phyloP scores from a whole-genome alignment of 768 basidiomycete species.

The Lanmaoa pseudosensibilis region DNA sequence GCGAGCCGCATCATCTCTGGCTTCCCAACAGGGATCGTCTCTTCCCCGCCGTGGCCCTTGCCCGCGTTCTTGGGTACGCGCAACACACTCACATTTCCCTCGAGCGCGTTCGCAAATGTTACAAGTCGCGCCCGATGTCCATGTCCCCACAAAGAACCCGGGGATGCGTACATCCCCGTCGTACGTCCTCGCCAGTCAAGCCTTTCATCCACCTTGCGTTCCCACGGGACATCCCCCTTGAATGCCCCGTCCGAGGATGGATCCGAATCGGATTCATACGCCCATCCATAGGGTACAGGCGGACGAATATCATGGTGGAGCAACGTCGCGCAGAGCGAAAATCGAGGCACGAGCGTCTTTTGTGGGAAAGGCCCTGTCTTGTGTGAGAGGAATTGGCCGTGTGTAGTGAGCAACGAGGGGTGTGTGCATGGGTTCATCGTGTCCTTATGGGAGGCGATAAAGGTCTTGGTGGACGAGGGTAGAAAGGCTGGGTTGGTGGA shows the following conservation, averaged over 20 bases:
- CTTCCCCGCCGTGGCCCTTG: neutral
- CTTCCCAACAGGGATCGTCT: conserved; percentile 36
- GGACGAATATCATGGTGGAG: conserved; percentile 59
- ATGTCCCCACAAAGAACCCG: conserved; percentile 44
- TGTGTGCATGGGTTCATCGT: conserved; percentile 41
- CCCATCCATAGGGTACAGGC: conserved; percentile 48
- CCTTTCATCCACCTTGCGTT: conserved; percentile 58
- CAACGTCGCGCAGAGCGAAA: conserved; percentile 49
- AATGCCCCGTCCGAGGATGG: conserved; percentile 17
- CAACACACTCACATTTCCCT: conserved; percentile 42
- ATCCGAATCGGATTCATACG: conserved; percentile 36
- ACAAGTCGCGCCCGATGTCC: conserved; percentile 54
- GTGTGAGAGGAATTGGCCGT: conserved; percentile 54
- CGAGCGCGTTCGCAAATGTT: conserved; percentile 39
- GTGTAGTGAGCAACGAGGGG: conserved; percentile 37
- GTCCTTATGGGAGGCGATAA: conserved; percentile 37
- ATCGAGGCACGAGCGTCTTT: conserved; percentile 46
- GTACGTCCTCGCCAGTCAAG: conserved; percentile 75
- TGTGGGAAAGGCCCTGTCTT: conserved; percentile 47
- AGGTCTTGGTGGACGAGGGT: conserved; percentile 19
- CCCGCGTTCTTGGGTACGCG: conserved; percentile 23
- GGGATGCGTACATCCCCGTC: conserved; percentile 57
- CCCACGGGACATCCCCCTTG: conserved; percentile 60
- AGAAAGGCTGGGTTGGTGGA: neutral
- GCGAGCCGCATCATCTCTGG: conserved; percentile 37